Conservation (phyloP, 1,284 basidiomycete genomes). For the Mycena citricolor region DNA sequence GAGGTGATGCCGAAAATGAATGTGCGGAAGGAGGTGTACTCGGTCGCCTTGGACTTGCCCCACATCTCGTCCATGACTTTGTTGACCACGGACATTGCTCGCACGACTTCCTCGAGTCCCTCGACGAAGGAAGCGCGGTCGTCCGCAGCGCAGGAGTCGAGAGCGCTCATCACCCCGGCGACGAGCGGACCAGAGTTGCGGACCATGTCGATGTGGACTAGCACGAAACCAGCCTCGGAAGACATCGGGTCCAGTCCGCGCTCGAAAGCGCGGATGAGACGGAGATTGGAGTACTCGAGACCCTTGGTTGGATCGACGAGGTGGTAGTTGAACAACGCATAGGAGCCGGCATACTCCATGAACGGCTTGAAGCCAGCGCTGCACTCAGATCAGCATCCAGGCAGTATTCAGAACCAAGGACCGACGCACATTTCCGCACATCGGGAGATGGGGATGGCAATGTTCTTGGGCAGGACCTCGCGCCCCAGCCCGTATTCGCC, state of each 20-base stretch:
- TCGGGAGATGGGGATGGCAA: conserved; percentile 26
- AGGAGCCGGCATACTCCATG: conserved; percentile 32
- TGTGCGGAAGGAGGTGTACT: conserved; percentile 27
- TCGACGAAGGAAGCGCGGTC: conserved; percentile 20
- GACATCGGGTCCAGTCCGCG: conserved; percentile 25
- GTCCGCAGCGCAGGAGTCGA: conserved; percentile 18
- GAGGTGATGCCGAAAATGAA: conserved; percentile 28
- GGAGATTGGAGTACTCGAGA: conserved; percentile 29
- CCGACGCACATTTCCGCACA: conserved; percentile 25
- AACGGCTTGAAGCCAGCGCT: conserved; percentile 28
- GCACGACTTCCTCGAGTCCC: conserved; percentile 20
- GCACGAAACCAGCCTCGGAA: conserved; percentile 24
- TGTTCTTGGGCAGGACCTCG: conserved; percentile 23
- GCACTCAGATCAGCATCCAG: background rate
- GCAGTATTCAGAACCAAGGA: background rate
- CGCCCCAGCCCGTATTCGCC: conserved; percentile 26
- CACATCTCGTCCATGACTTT: conserved; percentile 26
- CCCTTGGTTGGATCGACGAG: conserved; percentile 25
- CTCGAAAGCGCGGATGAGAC: conserved; percentile 31
- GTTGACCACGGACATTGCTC: conserved; percentile 21
- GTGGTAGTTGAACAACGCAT: conserved; percentile 29
- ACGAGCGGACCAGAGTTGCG: conserved; percentile 28
- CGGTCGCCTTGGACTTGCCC: conserved; percentile 24
- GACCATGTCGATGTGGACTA: conserved; percentile 30
- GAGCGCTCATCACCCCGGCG: conserved; percentile 17